These are phyloP conservation scores for Skeletonema potamos DNA, from an alignment of 108 stramenopile genomes.

Conservation along the genomic window DNA sequence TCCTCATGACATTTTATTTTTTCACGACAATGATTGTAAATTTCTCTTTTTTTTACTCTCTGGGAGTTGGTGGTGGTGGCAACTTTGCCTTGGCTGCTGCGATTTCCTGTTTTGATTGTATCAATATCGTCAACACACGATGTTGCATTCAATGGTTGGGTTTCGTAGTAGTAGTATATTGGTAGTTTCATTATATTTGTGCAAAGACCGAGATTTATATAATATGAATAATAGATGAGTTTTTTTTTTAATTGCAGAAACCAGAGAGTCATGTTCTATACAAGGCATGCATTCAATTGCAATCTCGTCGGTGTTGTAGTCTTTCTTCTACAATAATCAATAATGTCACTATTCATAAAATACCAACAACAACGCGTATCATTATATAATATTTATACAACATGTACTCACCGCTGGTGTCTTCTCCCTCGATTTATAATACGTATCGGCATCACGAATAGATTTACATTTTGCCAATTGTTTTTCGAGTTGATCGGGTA, in stretches of 20 bases:
- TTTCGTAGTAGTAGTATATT: background rate
- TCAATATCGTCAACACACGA: background rate
- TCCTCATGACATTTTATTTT: no score
- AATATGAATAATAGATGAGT: no score
- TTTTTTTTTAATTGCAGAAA: no score
- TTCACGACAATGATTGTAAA: background rate
- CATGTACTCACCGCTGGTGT: constrained; percentile 27
- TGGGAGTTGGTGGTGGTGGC: constrained; percentile 18
- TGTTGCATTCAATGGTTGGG: background rate
- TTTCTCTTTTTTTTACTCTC: constrained; percentile 4
- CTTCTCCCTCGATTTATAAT: constrained; percentile 51
- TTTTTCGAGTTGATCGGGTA: constrained; percentile 47
- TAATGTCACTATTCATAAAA: background rate
- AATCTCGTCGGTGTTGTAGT: no score
- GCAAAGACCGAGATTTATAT: background rate
- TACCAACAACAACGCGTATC: background rate
- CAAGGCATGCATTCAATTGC: background rate
- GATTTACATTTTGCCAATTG: constrained; percentile 51
- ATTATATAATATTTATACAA: background rate
- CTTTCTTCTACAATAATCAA: background rate
- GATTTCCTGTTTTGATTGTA: constrained; percentile 19
- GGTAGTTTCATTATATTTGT: no score
- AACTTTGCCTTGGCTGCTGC: constrained; percentile 40
- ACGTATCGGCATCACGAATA: constrained; percentile 41
- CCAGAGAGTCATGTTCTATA: background rate